Base-by-base conservation (phyloP, 2,329 filamentous ascomycete species). In the Emergomyces africanus region DNA sequence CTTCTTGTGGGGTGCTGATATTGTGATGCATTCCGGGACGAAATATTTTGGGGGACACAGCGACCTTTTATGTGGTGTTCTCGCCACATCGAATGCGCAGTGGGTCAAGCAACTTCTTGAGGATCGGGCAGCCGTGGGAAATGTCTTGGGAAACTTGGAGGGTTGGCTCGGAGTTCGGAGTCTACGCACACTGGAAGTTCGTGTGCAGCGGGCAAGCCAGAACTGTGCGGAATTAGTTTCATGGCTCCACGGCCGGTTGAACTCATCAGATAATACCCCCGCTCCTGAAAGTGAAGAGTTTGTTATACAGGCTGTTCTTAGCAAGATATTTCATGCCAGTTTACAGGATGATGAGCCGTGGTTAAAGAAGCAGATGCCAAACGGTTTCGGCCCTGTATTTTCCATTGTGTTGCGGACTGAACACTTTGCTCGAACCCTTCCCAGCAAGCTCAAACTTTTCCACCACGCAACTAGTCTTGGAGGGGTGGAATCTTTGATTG, bases 31-130 rank as follows among this genome's bases (percentile, higher is more conserved):
- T 74, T 87, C 83, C 56, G 92, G 90, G 2, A 96, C 90, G n/a
- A 99, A 97, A 78, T 97, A 97, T 74, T 83, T 97, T 65, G 94
- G 94, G 23, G 94, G 94, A 0, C 94, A 99, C 75, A 91, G 87
- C 64, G 94, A 99, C 74, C 81, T 97, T 80, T 82, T 97, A 6
- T 95, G 89, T 69, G 94, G 94, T 23, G 86, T 95, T n/a, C 76
- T 97, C 28, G 83, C 84, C 0, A 81, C 90, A 3, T 77, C 81
- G 28, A 75, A 75, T 54, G 66, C 78, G 56, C 77, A 78, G 3
- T 89, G 86, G 86, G 71, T 83, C 18, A 70, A 71, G 35, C 76
- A 74, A 23, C 74, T 97, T 66, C 75, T 79, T 8, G 70, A 72
- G 1, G 92, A 99, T 69, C 79, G 94, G 1, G 68, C 90, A 15